A percentile compares a stretch with the other conserved stretches of the same genome.
These are phyloP conservation scores for Chamaecyparis obtusa DNA, from an alignment of 75 land plant species.

Conservation along the genomic window DNA sequence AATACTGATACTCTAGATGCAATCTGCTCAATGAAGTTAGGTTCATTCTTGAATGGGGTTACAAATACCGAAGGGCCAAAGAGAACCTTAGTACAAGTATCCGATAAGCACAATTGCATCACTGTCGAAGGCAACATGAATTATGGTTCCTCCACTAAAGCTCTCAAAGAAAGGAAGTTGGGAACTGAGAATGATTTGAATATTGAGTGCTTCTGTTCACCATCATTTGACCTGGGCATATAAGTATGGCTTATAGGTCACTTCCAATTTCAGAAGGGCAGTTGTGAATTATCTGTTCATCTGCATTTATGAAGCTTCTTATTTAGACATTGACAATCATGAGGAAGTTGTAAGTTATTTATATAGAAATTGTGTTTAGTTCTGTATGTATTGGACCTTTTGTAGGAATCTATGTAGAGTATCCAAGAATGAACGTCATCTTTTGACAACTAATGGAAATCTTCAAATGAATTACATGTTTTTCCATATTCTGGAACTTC, in stretches of 20 bases:
- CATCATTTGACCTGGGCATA: conserved; percentile 64
- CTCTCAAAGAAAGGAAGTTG: background rate
- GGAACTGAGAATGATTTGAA: background rate
- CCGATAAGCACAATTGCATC: background rate
- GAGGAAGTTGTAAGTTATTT: background rate
- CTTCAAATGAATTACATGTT: background rate
- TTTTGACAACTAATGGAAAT: background rate
- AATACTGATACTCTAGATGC: background rate
- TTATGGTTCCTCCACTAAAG: background rate
- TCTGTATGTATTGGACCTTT: background rate
- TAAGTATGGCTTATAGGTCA: background rate
- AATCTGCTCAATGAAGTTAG: background rate
- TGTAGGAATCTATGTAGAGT: background rate
- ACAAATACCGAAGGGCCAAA: background rate
- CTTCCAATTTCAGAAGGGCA: background rate
- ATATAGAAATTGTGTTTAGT: background rate
- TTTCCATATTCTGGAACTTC: background rate
- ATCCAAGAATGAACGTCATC: background rate
- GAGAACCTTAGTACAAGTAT: background rate
- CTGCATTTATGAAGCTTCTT: background rate
- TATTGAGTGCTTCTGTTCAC: conserved; percentile 11
- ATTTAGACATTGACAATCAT: background rate
- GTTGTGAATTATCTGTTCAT: background rate
- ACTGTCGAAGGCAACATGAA: background rate
- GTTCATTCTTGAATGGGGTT: background rate